Evolutionary conservation across 768 basidiomycete genomes (phyloP), one percentile per base, ranked within the genome.

Genomic region (Mycena albidolilacea): DNA sequence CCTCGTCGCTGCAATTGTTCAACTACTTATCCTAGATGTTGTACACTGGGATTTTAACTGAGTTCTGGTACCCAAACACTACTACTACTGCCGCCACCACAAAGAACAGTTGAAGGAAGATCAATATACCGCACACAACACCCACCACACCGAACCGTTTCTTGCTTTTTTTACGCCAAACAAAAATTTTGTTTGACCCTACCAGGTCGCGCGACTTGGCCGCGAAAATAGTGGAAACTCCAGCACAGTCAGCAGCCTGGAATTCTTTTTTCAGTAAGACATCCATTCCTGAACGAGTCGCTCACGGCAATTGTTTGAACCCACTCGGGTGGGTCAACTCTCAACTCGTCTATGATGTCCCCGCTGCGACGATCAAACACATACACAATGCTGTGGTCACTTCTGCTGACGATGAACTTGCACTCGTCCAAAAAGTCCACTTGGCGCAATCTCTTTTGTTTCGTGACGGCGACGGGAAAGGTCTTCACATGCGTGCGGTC

Each of bases 301-400:
- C 73, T 61, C 43, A 74, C 69, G 7, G 73, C 57, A 19, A 74
- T 35, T 12, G 66, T 70, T 65, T 74, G 73, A 43, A 74, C 69
- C 69, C 69, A 71, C 38, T 71, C 73, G 41, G 37, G n/a, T 58
- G 65, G n/a, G 41, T 67, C 30, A 55, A 74, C 69, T 58, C 46
- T 63, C 69, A 77, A 71, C 43, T 59, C 52, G 35, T 74, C 75
- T 3, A 72, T 41, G 17, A 71, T 48, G 7, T 67, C 54, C 43
- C 71, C 67, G 35, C 63, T 76, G 15, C 70, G 62, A 19, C 67
- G 54, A 54, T 77, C 68, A 39, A 70, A 77, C 19, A 74, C 59
- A 37, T 76, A 74, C 17, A 77, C 75, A 10, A 74, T 41, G 30
- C 75, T 75, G 62, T 77, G 75, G 64, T 77, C 75, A 63, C 75